phyloP scores from a whole-genome alignment of 2,329 filamentous ascomycete genomes.

The Coniochaeta prunicola region DNA sequence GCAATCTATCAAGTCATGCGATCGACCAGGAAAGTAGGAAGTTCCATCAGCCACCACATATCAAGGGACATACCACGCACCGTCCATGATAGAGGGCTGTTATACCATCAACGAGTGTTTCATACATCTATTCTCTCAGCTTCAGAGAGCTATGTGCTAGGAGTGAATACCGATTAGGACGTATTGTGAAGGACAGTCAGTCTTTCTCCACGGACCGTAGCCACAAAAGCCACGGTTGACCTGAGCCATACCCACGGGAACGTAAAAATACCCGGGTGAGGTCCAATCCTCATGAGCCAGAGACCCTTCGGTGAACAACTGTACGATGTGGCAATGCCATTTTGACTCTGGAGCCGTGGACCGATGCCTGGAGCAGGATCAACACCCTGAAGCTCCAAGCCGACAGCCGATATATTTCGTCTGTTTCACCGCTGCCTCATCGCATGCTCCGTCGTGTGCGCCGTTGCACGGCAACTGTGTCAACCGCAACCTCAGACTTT shows the following conservation, averaged over 20 bases:
- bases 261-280: neutral
- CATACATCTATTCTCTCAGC: neutral
- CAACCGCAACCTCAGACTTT: neutral
- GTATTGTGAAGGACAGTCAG: neutral
- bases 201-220: neutral
- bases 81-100: neutral
- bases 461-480: neutral
- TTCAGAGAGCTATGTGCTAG: neutral
- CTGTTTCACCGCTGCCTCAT: neutral
- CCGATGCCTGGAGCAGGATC: neutral
- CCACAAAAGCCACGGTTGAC: neutral
- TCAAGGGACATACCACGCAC: neutral
- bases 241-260: neutral
- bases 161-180: neutral
- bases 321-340: neutral
- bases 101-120: too few relatives aligned
- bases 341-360: neutral
- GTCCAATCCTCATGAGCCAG: neutral
- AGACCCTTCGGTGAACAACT: neutral
- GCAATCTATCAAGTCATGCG: neutral
- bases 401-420: neutral
- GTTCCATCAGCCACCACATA: neutral
- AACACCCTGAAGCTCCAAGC: neutral
- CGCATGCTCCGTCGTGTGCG: neutral
- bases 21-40: neutral